These are phyloP conservation scores for Avena insularis DNA, from an alignment of 176 grass and related monocot species.

Conservation along the genomic window DNA sequence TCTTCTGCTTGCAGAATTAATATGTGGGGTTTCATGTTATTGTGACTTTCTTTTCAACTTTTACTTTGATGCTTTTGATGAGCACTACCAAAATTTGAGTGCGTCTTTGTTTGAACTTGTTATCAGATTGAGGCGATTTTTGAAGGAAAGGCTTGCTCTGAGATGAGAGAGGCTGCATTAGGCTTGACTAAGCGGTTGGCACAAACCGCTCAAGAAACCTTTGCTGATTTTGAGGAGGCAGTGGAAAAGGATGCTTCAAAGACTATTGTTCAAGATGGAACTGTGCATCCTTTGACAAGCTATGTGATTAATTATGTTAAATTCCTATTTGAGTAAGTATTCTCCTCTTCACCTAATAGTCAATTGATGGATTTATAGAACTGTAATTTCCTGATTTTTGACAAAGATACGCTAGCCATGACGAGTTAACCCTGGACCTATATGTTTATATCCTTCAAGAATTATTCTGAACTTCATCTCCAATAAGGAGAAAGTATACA, in stretches of 20 bases:
- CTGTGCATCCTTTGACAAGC: constrained; percentile 96
- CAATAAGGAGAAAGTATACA: not conserved
- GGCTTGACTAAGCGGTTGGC: constrained; percentile 82
- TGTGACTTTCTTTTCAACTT: constrained; percentile 30
- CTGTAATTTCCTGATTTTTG: not conserved
- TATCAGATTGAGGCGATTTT: constrained; percentile 78
- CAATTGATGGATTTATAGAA: constrained; percentile 23
- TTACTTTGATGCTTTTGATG: constrained; percentile 35
- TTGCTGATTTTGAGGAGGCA: constrained; percentile 88
- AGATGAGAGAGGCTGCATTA: constrained; percentile 69
- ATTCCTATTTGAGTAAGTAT: constrained; percentile 93
- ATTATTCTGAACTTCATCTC: constrained; percentile 30
- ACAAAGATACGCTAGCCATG: not conserved
- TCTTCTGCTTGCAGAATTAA: constrained; percentile 23
- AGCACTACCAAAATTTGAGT: constrained; percentile 32
- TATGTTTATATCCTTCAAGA: constrained; percentile 34
- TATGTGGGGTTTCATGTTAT: not conserved
- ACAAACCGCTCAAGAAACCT: constrained; percentile 90
- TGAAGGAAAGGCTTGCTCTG: constrained; percentile 81
- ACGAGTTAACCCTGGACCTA: constrained; percentile 8
- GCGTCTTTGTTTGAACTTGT: constrained; percentile 40
- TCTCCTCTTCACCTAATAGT: not conserved
- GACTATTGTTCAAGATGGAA: constrained; percentile 93
- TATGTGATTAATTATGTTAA: constrained; percentile 99
- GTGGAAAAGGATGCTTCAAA: constrained; percentile 97